Evolutionary conservation across 495 filamentous ascomycete species (phyloP).

Genomic region (Penicillium egyptiacum): DNA sequence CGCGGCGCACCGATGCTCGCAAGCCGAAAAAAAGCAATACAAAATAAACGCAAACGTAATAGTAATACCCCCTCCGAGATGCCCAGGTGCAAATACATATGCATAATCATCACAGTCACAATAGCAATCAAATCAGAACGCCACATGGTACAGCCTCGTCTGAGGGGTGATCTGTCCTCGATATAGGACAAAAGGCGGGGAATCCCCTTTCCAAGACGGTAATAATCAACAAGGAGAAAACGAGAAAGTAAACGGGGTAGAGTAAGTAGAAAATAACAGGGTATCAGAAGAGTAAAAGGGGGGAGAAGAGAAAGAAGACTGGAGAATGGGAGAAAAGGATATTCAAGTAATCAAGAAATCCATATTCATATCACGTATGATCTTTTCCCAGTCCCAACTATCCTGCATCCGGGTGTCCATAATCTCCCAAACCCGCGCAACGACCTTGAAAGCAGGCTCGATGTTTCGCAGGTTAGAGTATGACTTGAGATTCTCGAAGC

Average conservation of each 20-base stretch:
- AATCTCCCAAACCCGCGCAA: conserved; percentile 77
- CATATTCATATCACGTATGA: conserved; percentile 72
- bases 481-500: conserved; percentile 67
- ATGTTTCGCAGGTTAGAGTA: conserved; percentile 84
- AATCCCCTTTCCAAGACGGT: not conserved
- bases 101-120: conserved; percentile 3
- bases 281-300: conserved; percentile 7
- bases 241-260: not conserved
- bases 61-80: conserved; percentile 1
- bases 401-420: conserved; percentile 76
- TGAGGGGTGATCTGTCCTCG: conserved; percentile 15
- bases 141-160: conserved; percentile 25
- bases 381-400: conserved; percentile 88
- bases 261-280: not conserved
- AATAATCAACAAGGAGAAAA: not conserved
- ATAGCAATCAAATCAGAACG: conserved; percentile 12
- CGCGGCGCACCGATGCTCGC: not conserved
- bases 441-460: conserved; percentile 68
- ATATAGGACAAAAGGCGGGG: not conserved
- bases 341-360: conserved; percentile 76
- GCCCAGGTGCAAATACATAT: not conserved
- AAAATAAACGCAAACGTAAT: conserved; percentile 5
- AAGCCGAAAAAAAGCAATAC: not conserved
- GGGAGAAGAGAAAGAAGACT: conserved; percentile 2
- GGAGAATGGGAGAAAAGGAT: conserved; percentile 14